phyloP scores from a whole-genome alignment of 2,329 filamentous ascomycete genomes.

The Hymenoscyphus fraxineus region DNA sequence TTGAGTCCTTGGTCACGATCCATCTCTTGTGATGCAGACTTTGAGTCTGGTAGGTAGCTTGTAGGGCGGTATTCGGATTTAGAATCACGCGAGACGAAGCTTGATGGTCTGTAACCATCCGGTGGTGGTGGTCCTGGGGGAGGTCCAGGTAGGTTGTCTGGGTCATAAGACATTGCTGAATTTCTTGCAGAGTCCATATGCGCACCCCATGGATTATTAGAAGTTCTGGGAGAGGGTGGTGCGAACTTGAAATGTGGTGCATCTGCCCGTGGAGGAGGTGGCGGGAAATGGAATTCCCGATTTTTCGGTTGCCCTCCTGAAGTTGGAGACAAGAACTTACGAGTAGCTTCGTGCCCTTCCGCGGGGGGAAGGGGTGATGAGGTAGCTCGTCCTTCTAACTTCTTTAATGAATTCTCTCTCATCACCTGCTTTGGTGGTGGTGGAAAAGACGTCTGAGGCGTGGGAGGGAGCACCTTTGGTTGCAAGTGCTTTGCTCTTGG shows the following conservation, averaged over 20 bases:
- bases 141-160: constrained; percentile 28
- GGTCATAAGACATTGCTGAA: constrained; percentile 30
- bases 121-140: constrained; percentile 26
- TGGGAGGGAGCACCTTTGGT: constrained; percentile 41
- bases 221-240: constrained; percentile 43
- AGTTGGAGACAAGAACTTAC: constrained; percentile 29
- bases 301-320: constrained; percentile 15
- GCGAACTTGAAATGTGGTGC: constrained; percentile 58
- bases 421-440: constrained; percentile 30
- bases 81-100: constrained; percentile 23
- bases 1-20: constrained; percentile 10
- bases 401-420: constrained; percentile 44
- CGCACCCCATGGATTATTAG: constrained; percentile 30
- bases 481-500: constrained; percentile 65
- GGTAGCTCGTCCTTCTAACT: constrained; percentile 45
- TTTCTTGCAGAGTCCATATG: constrained; percentile 15
- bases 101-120: constrained; percentile 22
- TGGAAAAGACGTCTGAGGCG: constrained; percentile 29
- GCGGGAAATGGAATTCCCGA: constrained; percentile 55
- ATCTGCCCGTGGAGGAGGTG: constrained; percentile 43
- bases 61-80: constrained; percentile 13
- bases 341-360: constrained; percentile 43
- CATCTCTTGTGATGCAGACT: constrained; percentile 12
- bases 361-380: constrained; percentile 24
- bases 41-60: constrained; percentile 9